Percentiles rank a stretch among this genome's conserved stretches.
These are phyloP conservation scores for Cylindrotheca closterium DNA, from an alignment of 108 stramenopile genomes.

Conservation along the genomic window DNA sequence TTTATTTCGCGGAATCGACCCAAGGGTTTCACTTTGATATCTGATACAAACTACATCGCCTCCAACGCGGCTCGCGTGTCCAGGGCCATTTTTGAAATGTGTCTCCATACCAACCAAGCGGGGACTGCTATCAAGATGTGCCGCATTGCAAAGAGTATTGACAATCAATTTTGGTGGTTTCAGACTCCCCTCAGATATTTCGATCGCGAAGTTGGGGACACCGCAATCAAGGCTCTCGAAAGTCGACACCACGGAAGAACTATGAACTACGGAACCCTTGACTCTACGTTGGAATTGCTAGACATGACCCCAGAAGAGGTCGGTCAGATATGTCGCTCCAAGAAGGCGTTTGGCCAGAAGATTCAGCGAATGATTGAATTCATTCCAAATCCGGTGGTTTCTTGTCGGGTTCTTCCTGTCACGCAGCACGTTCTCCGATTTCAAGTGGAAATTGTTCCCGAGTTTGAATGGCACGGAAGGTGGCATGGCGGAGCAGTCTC, in stretches of 20 bases:
- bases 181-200: slow-evolving; percentile 93
- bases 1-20: slow-evolving; percentile 77
- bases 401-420: slow-evolving; percentile 89
- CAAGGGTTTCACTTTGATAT: slow-evolving; percentile 90
- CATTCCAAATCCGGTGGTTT: slow-evolving; percentile 81
- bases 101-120: slow-evolving; percentile 64
- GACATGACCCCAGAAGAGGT: slow-evolving; percentile 95
- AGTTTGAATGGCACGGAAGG: slow-evolving; percentile 86
- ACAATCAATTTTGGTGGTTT: slow-evolving; percentile 96
- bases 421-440: slow-evolving; percentile 85
- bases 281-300: slow-evolving; percentile 63
- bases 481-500: slow-evolving; percentile 85
- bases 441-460: slow-evolving; percentile 64
- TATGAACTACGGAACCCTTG: slow-evolving; percentile 53
- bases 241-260: slow-evolving; percentile 30
- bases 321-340: slow-evolving; percentile 75
- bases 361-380: slow-evolving; percentile 68
- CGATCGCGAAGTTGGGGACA: slow-evolving; percentile 65
- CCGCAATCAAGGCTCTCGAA: slow-evolving; percentile 80
- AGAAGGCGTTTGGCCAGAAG: slow-evolving; percentile 52
- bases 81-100: slow-evolving; percentile 97
- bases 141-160: slow-evolving; percentile 90
- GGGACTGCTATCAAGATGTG: slow-evolving; percentile 84
- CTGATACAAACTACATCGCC: slow-evolving; percentile 97
- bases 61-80: slow-evolving; percentile 96